These are phyloP conservation scores for Cinchona pubescens DNA, from an alignment of 257 asterid genomes.

Conservation along the genomic window DNA sequence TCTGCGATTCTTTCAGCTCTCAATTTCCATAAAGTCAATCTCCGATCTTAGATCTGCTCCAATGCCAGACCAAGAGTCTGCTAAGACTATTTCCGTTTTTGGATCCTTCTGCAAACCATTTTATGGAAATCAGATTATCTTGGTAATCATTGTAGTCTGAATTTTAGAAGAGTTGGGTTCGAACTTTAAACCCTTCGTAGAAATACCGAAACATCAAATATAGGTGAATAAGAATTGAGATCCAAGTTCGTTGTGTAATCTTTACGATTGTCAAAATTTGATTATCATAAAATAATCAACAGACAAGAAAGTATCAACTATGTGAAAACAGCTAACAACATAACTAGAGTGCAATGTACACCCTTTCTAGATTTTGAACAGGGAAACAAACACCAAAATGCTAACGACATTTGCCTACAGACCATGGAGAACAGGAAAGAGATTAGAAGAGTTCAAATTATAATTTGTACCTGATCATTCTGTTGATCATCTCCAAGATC, in stretches of 20 bases:
- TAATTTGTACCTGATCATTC: constrained; percentile 2
- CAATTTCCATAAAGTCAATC: not conserved
- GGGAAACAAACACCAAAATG: not conserved
- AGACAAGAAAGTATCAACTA: not conserved
- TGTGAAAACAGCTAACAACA: not conserved
- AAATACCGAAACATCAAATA: not conserved
- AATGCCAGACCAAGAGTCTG: not conserved
- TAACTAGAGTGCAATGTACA: not conserved
- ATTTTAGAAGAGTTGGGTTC: too few species aligned
- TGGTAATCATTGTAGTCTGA: not conserved
- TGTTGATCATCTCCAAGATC: not conserved
- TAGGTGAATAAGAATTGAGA: not conserved
- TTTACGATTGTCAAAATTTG: not conserved
- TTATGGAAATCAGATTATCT: not conserved
- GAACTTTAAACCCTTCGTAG: not conserved
- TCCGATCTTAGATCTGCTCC: not conserved
- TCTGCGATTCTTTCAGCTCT: not conserved
- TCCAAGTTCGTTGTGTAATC: not conserved
- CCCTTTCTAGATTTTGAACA: not conserved
- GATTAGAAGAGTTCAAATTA: not conserved
- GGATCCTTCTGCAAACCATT: constrained; percentile 26
- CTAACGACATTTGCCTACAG: not conserved
- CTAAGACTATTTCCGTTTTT: not conserved
- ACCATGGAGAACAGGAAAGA: not conserved
- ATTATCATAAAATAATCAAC: not conserved